A percentile compares a stretch with the other conserved stretches of the same genome.
phyloP scores from a whole-genome alignment of 2,329 filamentous ascomycete genomes.

The Colletotrichum euphorbiae region DNA sequence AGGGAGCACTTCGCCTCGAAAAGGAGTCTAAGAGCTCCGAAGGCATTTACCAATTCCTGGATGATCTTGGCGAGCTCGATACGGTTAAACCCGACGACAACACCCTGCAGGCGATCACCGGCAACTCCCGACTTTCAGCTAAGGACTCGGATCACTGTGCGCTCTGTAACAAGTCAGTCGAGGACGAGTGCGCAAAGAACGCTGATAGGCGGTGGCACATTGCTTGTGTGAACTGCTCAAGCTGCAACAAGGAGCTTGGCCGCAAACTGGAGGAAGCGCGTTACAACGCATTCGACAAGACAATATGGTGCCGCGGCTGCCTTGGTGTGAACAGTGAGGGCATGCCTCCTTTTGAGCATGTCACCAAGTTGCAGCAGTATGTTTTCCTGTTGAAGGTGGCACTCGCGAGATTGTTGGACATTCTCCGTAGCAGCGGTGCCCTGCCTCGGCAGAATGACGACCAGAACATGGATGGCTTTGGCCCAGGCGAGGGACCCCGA shows the following conservation, averaged over 20 bases:
- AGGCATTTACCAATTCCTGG: constrained; percentile 84
- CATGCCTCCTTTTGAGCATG: constrained; percentile 71
- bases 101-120: constrained; percentile 73
- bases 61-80: constrained; percentile 87
- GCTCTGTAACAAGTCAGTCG: constrained; percentile 85
- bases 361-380: constrained; percentile 93
- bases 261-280: constrained; percentile 75
- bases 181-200: constrained; percentile 88
- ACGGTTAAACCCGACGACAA: constrained; percentile 77
- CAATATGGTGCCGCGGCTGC: constrained; percentile 79
- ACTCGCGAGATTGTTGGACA: constrained; percentile 87
- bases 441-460: constrained; percentile 82
- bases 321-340: constrained; percentile 66
- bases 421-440: constrained; percentile 84
- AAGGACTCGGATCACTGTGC: constrained; percentile 87
- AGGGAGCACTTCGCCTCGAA: constrained; percentile 91
- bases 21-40: constrained; percentile 80
- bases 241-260: constrained; percentile 74
- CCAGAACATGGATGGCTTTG: constrained; percentile 73
- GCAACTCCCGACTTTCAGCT: constrained; percentile 75
- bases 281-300: constrained; percentile 75
- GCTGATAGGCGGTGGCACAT: constrained; percentile 86
- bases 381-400: constrained; percentile 93
- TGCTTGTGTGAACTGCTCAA: constrained; percentile 81
- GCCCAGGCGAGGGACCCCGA: constrained; percentile 69